These are phyloP conservation scores for Corynespora cassiicola DNA, from an alignment of 2,329 filamentous ascomycete species.

Conservation along the genomic window DNA sequence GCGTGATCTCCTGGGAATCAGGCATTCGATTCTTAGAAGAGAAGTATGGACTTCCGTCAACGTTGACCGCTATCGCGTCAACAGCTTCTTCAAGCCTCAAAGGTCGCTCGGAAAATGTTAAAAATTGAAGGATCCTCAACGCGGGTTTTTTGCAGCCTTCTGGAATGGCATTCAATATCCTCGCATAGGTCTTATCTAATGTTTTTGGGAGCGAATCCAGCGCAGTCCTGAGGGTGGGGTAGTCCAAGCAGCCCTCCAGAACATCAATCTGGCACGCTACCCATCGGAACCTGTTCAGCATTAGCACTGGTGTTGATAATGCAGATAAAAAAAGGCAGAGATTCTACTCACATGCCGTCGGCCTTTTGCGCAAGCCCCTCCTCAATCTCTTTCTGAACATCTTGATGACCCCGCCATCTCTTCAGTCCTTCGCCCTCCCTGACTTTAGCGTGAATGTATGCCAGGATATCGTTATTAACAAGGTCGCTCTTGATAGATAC, in stretches of 20 bases:
- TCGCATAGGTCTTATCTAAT: slow-evolving; percentile 13
- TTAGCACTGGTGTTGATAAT: slow-evolving; percentile 1
- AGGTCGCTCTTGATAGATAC: slow-evolving; percentile 24
- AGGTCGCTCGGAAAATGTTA: slow-evolving; percentile 1
- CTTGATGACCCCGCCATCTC: slow-evolving; percentile 25
- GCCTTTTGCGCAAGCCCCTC: slow-evolving; percentile 21
- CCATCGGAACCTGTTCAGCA: slow-evolving; percentile 14
- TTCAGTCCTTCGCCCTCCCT: slow-evolving; percentile 19
- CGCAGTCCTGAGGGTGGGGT: not conserved
- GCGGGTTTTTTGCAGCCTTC: not conserved
- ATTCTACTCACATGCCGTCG: slow-evolving; percentile 21
- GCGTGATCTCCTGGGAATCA: slow-evolving; percentile 25
- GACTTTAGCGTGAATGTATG: slow-evolving; percentile 27
- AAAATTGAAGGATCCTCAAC: slow-evolving; percentile 8
- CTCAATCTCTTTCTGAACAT: slow-evolving; percentile 13
- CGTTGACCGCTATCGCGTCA: slow-evolving; percentile 1
- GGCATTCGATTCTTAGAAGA: slow-evolving; percentile 22
- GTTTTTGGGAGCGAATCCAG: slow-evolving; percentile 6
- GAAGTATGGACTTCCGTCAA: slow-evolving; percentile 17
- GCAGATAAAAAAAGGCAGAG: not conserved
- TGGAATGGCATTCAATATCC: slow-evolving; percentile 6
- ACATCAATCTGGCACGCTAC: slow-evolving; percentile 12
- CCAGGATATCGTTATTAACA: slow-evolving; percentile 29
- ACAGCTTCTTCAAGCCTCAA: slow-evolving; percentile 4
- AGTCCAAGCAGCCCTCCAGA: slow-evolving; percentile 6